Evolutionary conservation across 441 rosid species (phyloP).

Genomic region (Raphanus hybrid): DNA sequence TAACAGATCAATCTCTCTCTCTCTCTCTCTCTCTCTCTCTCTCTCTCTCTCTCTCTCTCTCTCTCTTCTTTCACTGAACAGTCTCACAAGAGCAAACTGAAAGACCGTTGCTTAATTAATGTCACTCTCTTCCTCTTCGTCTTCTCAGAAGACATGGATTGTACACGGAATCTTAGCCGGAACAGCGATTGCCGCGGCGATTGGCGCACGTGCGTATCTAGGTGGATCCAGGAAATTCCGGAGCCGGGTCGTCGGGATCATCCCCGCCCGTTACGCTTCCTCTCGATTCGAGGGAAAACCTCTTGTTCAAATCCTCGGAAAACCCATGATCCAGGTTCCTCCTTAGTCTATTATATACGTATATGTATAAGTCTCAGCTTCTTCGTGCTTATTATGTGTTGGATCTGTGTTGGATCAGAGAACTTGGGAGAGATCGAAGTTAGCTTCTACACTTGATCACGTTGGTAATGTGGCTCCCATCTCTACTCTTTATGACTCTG

Average conservation of each 20-base stretch:
- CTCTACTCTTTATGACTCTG: not conserved
- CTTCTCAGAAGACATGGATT: constrained; percentile 63
- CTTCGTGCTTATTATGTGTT: not conserved
- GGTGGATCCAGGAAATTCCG: constrained; percentile 64
- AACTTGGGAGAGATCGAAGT: constrained; percentile 92
- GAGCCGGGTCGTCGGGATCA: constrained; percentile 86
- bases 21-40: no score
- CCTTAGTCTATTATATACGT: not conserved
- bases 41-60: no score
- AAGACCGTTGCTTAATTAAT: constrained; percentile 28
- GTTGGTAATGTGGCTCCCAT: constrained; percentile 52
- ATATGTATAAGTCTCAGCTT: not conserved
- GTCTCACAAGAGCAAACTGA: constrained; percentile 28
- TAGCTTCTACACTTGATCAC: constrained; percentile 80
- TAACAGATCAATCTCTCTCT: no score
- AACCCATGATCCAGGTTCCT: constrained; percentile 97
- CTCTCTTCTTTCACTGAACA: not conserved
- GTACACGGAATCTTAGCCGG: constrained; percentile 72
- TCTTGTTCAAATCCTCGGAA: constrained; percentile 78
- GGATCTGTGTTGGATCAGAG: constrained; percentile 58
- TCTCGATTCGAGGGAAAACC: constrained; percentile 92
- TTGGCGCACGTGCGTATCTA: constrained; percentile 68
- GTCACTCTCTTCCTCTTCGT: constrained; percentile 52
- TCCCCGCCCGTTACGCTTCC: constrained; percentile 92
- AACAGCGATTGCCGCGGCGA: constrained; percentile 67